Conservation (phyloP, 345 rosid genomes). For the Populus nigra region DNA sequence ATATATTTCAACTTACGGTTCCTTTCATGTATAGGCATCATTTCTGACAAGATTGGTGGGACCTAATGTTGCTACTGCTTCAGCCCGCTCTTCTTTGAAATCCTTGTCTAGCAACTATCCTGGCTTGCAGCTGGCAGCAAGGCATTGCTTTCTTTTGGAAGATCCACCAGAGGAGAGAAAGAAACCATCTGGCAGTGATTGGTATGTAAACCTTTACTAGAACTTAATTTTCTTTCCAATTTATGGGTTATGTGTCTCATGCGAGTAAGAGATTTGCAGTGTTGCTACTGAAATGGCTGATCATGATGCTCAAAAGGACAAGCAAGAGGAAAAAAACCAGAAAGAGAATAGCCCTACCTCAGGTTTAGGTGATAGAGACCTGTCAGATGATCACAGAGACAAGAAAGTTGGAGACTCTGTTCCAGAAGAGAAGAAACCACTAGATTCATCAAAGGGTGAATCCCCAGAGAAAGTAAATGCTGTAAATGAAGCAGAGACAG, state of each 20-base stretch:
- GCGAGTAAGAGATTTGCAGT: conserved; percentile 44
- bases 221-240: conserved; percentile 7
- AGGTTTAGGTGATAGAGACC: conserved; percentile 29
- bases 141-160: conserved; percentile 85
- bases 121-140: conserved; percentile 68
- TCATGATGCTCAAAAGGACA: conserved; percentile 39
- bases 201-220: conserved; percentile 40
- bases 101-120: conserved; percentile 51
- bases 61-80: conserved; percentile 69
- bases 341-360: conserved; percentile 33
- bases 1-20: not conserved
- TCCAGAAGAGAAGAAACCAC: conserved; percentile 43
- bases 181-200: conserved; percentile 44
- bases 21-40: conserved; percentile 55
- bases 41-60: conserved; percentile 65
- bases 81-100: conserved; percentile 65
- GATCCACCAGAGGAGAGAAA: conserved; percentile 73
- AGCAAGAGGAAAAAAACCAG: conserved; percentile 32
- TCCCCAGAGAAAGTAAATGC: conserved; percentile 27
- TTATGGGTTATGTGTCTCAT: conserved; percentile 31
- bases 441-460: conserved; percentile 32
- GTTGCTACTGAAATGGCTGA: conserved; percentile 36
- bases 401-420: conserved; percentile 38
- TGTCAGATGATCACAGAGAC: conserved; percentile 27
- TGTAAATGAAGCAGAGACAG: conserved; percentile 19